phyloP scores from a whole-genome alignment of 495 filamentous ascomycete genomes.

The Parathielavia appendiculata region DNA sequence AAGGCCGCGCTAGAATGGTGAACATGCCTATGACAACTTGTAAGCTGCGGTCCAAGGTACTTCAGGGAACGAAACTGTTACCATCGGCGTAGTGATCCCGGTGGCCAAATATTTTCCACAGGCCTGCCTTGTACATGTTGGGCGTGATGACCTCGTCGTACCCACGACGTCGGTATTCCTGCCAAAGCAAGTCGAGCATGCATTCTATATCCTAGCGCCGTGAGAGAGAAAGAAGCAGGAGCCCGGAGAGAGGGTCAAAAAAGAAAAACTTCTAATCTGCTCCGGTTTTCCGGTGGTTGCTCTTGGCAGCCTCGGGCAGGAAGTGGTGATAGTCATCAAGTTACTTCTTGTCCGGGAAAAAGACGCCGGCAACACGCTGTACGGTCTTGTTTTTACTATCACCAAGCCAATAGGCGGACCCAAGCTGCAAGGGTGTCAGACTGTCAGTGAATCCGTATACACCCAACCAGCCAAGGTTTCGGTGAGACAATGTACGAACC shows the following conservation, averaged over 20 bases:
- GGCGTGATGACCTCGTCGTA: slow-evolving; percentile 1
- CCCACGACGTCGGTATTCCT: not conserved
- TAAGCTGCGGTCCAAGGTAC: too few species aligned
- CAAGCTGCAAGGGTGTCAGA: not conserved
- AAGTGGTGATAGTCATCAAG: not conserved
- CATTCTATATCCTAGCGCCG: not conserved
- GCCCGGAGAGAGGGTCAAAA: not conserved
- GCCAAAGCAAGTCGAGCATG: not conserved
- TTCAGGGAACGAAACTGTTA: not conserved
- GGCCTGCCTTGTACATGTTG: not conserved
- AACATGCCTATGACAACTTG: too few species aligned
- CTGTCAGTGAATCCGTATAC: not conserved
- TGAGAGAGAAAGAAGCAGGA: too few species aligned
- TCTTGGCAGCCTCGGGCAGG: not conserved
- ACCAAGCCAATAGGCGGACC: not conserved
- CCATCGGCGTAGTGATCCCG: not conserved
- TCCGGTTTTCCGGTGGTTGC: not conserved
- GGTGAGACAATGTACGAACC: too few species aligned
- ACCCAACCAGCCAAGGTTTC: not conserved
- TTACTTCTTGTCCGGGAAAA: not conserved
- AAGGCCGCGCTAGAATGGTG: too few species aligned
- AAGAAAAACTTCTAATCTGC: not conserved
- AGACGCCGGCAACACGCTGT: not conserved
- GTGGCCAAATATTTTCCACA: not conserved
- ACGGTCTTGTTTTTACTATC: not conserved